These are phyloP conservation scores for Erythrobasidium yunnanense DNA, from an alignment of 768 basidiomycete species.

Conservation along the genomic window DNA sequence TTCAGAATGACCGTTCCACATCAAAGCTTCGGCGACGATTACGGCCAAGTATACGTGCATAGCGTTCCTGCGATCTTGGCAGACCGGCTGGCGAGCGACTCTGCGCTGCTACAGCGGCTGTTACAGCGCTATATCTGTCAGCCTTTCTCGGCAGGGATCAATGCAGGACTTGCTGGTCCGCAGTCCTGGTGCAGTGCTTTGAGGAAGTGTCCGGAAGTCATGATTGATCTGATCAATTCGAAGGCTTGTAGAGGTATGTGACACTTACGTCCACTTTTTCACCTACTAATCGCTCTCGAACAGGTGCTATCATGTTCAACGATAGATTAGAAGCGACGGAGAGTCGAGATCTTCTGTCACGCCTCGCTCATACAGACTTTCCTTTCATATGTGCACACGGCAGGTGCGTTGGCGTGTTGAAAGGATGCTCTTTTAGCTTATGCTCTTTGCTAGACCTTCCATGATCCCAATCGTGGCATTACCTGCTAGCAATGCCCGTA, in stretches of 20 bases:
- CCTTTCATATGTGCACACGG: constrained; percentile 98
- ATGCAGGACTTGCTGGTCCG: not conserved
- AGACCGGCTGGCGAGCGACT: constrained; percentile 41
- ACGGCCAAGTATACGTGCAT: constrained; percentile 56
- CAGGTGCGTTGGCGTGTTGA: not conserved
- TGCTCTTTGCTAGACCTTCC: constrained; percentile 3
- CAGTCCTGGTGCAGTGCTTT: not conserved
- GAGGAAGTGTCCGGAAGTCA: constrained; percentile 49
- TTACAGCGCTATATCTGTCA: constrained; percentile 41
- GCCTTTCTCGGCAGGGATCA: constrained; percentile 13
- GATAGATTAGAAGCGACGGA: constrained; percentile 59
- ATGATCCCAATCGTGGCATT: constrained; percentile 11
- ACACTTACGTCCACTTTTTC: not conserved
- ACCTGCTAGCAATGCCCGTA: too few relatives aligned
- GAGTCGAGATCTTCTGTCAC: constrained; percentile 56
- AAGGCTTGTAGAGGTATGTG: constrained; percentile 82
- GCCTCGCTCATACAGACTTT: constrained; percentile 60
- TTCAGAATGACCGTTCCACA: constrained; percentile 47
- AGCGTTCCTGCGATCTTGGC: constrained; percentile 60
- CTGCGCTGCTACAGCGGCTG: constrained; percentile 40
- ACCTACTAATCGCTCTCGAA: not conserved
- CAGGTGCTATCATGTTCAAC: constrained; percentile 97
- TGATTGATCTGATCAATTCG: constrained; percentile 79
- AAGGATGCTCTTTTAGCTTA: not conserved
- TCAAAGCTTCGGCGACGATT: constrained; percentile 42